Conservation (phyloP, 2,329 filamentous ascomycete species). For the Pyrenochaeta sp. region DNA sequence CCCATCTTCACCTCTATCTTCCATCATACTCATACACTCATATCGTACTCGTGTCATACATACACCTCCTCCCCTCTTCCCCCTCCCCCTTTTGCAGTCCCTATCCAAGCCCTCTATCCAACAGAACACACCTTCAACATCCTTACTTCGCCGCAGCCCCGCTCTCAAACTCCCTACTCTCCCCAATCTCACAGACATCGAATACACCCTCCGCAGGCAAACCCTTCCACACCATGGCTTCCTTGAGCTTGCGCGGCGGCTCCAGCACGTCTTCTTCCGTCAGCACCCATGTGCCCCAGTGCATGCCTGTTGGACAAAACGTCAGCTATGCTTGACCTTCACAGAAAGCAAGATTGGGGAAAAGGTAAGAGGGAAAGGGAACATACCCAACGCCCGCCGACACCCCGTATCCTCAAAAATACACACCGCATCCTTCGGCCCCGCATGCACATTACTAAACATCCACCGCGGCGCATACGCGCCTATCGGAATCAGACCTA, state of each 20-base stretch:
- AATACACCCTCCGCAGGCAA: conserved; percentile 86
- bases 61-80: no score
- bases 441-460: conserved; percentile 83
- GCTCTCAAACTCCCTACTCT: conserved; percentile 72
- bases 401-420: conserved; percentile 88
- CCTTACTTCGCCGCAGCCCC: conserved; percentile 4
- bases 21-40: no score
- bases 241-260: conserved; percentile 74
- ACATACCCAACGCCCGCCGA: conserved; percentile 76
- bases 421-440: conserved; percentile 86
- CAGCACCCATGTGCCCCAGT: conserved; percentile 88
- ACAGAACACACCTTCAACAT: no score
- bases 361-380: no score
- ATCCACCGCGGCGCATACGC: conserved; percentile 79
- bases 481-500: conserved; percentile 92
- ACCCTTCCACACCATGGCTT: conserved; percentile 73
- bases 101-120: no score
- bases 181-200: conserved; percentile 82
- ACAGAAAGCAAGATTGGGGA: no score
- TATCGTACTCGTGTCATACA: no score
- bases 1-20: no score
- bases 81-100: no score
- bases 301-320: no score
- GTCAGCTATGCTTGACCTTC: no score
- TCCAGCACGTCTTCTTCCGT: conserved; percentile 86